Base-by-base conservation (phyloP, 768 basidiomycete species). In the Agrocybe praecox region DNA sequence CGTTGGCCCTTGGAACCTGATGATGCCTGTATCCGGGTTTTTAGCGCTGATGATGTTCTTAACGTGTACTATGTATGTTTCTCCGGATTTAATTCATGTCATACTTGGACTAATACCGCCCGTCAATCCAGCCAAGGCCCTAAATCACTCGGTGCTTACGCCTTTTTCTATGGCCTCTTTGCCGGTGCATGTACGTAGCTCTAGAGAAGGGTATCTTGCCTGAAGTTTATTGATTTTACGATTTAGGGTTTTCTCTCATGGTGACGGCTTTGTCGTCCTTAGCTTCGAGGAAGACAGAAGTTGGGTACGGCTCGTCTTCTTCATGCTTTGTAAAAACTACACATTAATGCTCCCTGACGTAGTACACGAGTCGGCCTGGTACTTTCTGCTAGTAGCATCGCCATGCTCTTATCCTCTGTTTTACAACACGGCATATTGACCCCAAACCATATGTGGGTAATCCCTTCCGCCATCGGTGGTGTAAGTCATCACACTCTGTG, bases 151-250 rank as follows among this genome's bases (percentile, higher is more conserved):
- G 68, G 78, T 47, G 68, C 69, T 36, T 72, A 81, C 29, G 70
- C 74, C 17, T 63, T 80, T 21, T 64, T 83, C 40, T 83, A 83
- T 55, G 81, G 81, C 7, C 65, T 82, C 45, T 75, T 77, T 50
- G 75, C 80, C 7, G 79, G 80, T n/a, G 77, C 77, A 43, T 80
- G 78, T 79, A 57, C 57, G 74, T 62, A 15, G n/a, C 22, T 24
- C 22, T 4, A 9, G 22, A 32, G n/a, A 5, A 51, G 9, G 33
- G 14, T 36, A n/a, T 10, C 15, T 33, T n/a, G 11, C 21, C 46
- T n/a, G 46, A 8, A 36, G 9, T 42, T 34, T 45, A 47, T 24
- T 18, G 49, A 49, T 18, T 46, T 59, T 21, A 50, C 23, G 8
- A n/a, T 26, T 32, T 33, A 63, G 64, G 61, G 62, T 42, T 61